Percentiles rank a stretch among this genome's conserved stretches.
Conservation (phyloP, 2,329 filamentous ascomycete species). For the Dactylella cylindrospora region DNA sequence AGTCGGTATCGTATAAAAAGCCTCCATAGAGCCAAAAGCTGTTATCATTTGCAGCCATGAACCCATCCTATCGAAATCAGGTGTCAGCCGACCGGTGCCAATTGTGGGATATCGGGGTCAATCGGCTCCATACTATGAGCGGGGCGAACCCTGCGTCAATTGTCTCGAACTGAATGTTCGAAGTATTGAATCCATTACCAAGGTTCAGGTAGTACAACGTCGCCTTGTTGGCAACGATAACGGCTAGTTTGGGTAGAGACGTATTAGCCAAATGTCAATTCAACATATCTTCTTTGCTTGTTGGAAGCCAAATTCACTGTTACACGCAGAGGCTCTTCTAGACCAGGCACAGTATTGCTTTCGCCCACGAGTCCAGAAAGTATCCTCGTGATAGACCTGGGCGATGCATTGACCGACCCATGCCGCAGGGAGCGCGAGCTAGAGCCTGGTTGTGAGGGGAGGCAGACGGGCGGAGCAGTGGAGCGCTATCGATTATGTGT, state of each 20-base stretch:
- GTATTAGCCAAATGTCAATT: constrained; percentile 13
- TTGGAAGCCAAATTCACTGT: no score
- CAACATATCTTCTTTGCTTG: no score
- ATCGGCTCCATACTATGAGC: constrained; percentile 17
- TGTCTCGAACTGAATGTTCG: constrained; percentile 28
- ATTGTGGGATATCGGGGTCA: neutral
- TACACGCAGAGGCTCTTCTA: no score
- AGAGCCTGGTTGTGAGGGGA: no score
- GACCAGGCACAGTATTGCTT: no score
- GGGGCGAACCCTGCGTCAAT: constrained; percentile 31
- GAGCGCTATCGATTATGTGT: no score
- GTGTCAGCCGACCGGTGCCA: constrained; percentile 2
- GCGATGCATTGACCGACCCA: no score
- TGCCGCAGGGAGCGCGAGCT: no score
- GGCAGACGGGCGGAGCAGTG: no score
- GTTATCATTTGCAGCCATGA: constrained; percentile 48
- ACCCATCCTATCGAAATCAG: constrained; percentile 32
- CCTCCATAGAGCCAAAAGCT: constrained; percentile 48
- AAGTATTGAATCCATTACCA: constrained; percentile 32
- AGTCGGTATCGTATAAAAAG: constrained; percentile 36
- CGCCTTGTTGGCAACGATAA: constrained; percentile 23
- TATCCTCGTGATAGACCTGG: constrained; percentile 1
- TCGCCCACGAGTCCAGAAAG: constrained; percentile 1
- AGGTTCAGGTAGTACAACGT: constrained; percentile 32
- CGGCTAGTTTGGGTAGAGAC: neutral